phyloP scores from a whole-genome alignment of 352 stramenopile species.

The Globisporangium acanthophoron region DNA sequence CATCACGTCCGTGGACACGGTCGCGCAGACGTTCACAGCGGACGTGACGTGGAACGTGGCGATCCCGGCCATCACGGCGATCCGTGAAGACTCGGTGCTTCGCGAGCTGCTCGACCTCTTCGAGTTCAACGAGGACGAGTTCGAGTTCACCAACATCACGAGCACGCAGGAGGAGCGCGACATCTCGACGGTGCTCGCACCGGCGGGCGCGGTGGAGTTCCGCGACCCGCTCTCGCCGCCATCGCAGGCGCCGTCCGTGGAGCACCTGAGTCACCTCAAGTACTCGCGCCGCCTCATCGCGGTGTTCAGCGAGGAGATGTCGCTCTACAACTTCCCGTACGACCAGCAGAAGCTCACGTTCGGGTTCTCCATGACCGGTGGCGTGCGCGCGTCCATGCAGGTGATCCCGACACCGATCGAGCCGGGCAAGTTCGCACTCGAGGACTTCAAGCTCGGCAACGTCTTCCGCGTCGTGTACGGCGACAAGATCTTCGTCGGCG shows the following conservation, averaged over 20 bases:
- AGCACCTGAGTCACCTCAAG: constrained; percentile 13
- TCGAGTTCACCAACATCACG: constrained; percentile 27
- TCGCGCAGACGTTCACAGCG: constrained; percentile 21
- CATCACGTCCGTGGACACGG: constrained; percentile 20
- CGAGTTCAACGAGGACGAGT: constrained; percentile 21
- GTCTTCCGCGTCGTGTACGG: constrained; percentile 24
- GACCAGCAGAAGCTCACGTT: constrained; percentile 39
- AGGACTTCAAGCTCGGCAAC: constrained; percentile 30
- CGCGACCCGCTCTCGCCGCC: constrained; percentile 8
- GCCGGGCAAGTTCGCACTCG: constrained; percentile 18
- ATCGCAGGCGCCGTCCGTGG: not conserved
- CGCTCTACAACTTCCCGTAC: constrained; percentile 29
- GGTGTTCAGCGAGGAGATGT: constrained; percentile 33
- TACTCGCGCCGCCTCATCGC: constrained; percentile 20
- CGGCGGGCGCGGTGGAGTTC: not conserved
- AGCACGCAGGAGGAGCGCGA: constrained; percentile 11
- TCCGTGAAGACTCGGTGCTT: constrained; percentile 25
- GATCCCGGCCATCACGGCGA: constrained; percentile 18
- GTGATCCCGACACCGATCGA: constrained; percentile 10
- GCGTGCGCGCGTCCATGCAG: constrained; percentile 9
- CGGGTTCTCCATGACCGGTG: constrained; percentile 17
- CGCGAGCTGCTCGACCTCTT: constrained; percentile 26
- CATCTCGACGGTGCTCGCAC: not conserved
- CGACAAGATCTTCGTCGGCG: constrained; percentile 27
- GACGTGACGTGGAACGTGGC: constrained; percentile 29